phyloP scores from a whole-genome alignment of 2,329 filamentous ascomycete species.

The Trichoderma cornu-damae region DNA sequence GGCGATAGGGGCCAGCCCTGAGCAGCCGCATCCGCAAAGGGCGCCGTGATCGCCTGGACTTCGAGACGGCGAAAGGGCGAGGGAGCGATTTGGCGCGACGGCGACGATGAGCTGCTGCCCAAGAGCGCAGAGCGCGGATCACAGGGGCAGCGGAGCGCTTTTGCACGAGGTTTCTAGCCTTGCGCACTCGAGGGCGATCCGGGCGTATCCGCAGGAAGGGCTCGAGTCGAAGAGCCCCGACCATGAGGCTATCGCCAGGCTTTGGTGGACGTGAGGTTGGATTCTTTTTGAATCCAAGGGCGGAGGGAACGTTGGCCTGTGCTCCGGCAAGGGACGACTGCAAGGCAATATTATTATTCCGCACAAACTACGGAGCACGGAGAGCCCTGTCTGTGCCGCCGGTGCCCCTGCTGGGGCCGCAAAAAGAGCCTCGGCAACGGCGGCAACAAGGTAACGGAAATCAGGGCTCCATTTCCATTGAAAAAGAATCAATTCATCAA shows the following conservation, averaged over 20 bases:
- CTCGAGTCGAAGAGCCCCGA: not conserved
- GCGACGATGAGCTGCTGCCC: not conserved
- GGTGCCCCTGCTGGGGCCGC: too few species aligned
- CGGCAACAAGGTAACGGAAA: too few species aligned
- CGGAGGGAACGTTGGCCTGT: too few species aligned
- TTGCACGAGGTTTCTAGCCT: not conserved
- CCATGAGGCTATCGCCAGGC: conserved; percentile 5
- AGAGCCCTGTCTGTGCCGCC: too few species aligned
- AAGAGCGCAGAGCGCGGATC: not conserved
- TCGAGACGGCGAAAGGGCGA: not conserved
- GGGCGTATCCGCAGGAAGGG: not conserved
- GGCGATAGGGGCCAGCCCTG: not conserved
- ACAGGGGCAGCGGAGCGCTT: not conserved
- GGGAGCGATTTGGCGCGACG: not conserved
- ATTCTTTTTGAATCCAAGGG: too few species aligned
- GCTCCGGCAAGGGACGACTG: too few species aligned
- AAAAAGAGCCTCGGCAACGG: too few species aligned
- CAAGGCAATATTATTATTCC: too few species aligned
- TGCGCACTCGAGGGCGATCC: not conserved
- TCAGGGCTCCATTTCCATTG: too few species aligned
- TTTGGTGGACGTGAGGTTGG: too few species aligned
- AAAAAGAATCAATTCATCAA: too few species aligned
- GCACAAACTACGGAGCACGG: too few species aligned
- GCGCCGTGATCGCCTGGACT: not conserved
- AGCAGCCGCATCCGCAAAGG: not conserved